Percentiles rank a stretch among this genome's conserved stretches.
Evolutionary conservation across 2,329 filamentous ascomycete species (phyloP).

Genomic region (Didymella keratinophila): DNA sequence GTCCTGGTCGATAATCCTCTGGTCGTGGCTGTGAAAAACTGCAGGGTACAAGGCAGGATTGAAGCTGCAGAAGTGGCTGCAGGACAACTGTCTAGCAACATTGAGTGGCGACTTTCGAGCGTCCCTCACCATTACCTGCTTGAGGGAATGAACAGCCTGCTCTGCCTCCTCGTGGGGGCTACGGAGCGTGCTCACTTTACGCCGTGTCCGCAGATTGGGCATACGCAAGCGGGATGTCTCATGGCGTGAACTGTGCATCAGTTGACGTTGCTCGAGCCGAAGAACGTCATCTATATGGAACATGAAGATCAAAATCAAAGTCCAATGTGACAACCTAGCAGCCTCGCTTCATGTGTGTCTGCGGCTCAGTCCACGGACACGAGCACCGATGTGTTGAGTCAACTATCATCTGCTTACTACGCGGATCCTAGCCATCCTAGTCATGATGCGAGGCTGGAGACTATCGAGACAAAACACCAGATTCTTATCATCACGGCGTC

Average conservation of each 20-base stretch:
- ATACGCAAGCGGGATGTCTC: constrained; percentile 7
- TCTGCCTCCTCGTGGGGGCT: background rate
- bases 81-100: constrained; percentile 10
- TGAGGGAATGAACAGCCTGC: background rate
- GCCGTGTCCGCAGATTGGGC: constrained; percentile 11
- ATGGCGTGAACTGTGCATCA: constrained; percentile 9
- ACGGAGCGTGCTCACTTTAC: background rate
- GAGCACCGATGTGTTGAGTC: constrained; percentile 24
- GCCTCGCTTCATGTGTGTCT: constrained; percentile 18
- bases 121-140: background rate
- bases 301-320: constrained; percentile 19
- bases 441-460: constrained; percentile 10
- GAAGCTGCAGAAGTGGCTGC: constrained; percentile 3
- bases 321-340: constrained; percentile 1
- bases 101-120: constrained; percentile 8
- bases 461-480: constrained; percentile 13
- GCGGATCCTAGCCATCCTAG: constrained; percentile 15
- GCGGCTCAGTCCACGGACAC: constrained; percentile 22
- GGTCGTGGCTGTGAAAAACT: constrained; percentile 23
- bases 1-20: constrained; percentile 16
- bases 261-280: constrained; percentile 2
- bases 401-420: constrained; percentile 31
- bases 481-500: constrained; percentile 15
- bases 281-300: constrained; percentile 14
- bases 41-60: constrained; percentile 18